A percentile compares a stretch with the other conserved stretches of the same genome.
These are phyloP conservation scores for Hypholoma fasciculare DNA, from an alignment of 768 basidiomycete genomes.

Conservation along the genomic window DNA sequence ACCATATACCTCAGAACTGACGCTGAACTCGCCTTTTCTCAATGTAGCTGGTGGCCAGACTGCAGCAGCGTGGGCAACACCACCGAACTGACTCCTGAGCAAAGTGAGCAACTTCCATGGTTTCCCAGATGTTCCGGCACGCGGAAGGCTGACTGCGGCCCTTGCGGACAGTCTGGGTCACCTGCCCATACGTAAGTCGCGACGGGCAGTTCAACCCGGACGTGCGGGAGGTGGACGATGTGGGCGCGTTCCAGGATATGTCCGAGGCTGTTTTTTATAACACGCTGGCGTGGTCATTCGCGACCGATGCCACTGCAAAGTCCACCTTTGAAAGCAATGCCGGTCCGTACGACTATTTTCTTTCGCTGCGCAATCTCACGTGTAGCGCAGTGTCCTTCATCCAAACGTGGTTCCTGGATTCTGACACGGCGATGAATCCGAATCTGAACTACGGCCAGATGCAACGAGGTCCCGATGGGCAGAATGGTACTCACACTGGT, in stretches of 20 bases:
- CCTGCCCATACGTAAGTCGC: constrained; percentile 53
- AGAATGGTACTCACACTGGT: constrained; percentile 50
- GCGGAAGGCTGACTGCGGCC: neutral
- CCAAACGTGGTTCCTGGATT: constrained; percentile 61
- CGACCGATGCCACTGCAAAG: constrained; percentile 29
- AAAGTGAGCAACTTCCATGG: constrained; percentile 35
- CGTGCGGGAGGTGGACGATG: constrained; percentile 52
- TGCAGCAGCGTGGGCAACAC: constrained; percentile 60
- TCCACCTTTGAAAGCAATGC: constrained; percentile 41
- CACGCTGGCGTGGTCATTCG: constrained; percentile 51
- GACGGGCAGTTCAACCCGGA: constrained; percentile 73
- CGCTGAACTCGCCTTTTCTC: neutral
- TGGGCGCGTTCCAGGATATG: constrained; percentile 53
- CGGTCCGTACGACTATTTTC: constrained; percentile 21
- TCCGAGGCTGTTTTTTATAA: constrained; percentile 66
- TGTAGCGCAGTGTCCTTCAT: constrained; percentile 40
- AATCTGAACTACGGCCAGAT: constrained; percentile 62
- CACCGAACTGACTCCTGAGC: constrained; percentile 50
- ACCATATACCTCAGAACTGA: neutral
- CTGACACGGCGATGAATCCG: constrained; percentile 60
- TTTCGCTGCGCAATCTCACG: neutral
- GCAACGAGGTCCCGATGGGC: constrained; percentile 38
- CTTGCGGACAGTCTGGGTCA: constrained; percentile 44
- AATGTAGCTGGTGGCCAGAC: constrained; percentile 58
- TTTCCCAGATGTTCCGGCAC: neutral